Base-by-base conservation (phyloP, 2,329 filamentous ascomycete genomes). In the Ophioceras dolichostomum region DNA sequence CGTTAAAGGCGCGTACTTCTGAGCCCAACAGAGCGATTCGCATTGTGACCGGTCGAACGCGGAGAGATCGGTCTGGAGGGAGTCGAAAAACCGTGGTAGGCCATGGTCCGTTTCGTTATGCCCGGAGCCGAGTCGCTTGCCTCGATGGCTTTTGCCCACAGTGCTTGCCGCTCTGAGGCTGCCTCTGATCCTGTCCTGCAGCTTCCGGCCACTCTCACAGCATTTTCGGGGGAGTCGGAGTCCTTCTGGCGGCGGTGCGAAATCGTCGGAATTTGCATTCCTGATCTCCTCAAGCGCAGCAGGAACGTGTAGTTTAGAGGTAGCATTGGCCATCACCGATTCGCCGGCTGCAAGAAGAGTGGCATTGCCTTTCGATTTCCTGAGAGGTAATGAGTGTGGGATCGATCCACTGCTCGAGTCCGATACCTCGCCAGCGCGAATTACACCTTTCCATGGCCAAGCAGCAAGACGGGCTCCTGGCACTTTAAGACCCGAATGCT, bases 41-140 rank as follows among this genome's bases (percentile, higher is more conserved):
- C 83, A 94, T 35, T 69, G 70, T 8, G 79, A 83, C 43, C 63
- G 71, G 53, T 98, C 91, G 49, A 88, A 95, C 1, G 88, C 78
- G 4, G 83, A 88, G 10, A 88, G 64, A 0, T 67, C 67, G 1
- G 64, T 67, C 32, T 66, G 59, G 22, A 95, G 66, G 0, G 67
- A 65, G 3, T 64, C 54, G 47, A 78, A 83, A 2, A 86, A 61
- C 2, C 42, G 43, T 22, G 9, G 39, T 65, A 63, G 10, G 55
- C 48, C 33, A 91, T 55, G 14, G 75, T 72, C 10, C 78, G 66
- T 42, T 30, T 27, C 22, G 8, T 26, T 26, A n/a, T n/a, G n/a
- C n/a, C n/a, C n/a, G n/a, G n/a, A n/a, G n/a, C n/a, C n/a, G n/a
- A n/a, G n/a, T n/a, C n/a, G n/a, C n/a, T n/a, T n/a, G n/a, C n/a